Evolutionary conservation across 139 green algal genomes (phyloP).

Genomic region (Raphidocelis subcapitata): DNA sequence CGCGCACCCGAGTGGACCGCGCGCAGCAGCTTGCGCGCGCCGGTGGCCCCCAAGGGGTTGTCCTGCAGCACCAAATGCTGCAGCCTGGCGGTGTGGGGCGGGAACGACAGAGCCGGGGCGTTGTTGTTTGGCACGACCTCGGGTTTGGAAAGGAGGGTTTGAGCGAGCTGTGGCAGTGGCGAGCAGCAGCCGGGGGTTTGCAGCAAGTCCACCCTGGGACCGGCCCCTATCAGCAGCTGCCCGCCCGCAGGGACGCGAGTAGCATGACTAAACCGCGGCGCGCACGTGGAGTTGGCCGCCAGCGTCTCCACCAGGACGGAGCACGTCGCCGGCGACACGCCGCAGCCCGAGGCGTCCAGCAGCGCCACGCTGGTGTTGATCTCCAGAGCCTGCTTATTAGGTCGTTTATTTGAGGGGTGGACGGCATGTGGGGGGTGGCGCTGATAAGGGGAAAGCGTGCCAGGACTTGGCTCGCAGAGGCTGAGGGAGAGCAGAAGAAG

Average conservation of each 20-base stretch:
- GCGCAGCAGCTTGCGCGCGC: conserved; percentile 36
- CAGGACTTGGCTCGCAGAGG: too few species aligned
- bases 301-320: conserved; percentile 39
- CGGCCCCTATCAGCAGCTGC: too few species aligned
- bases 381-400: conserved; percentile 23
- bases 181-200: background rate
- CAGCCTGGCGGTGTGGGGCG: background rate
- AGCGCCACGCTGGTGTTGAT: conserved; percentile 24
- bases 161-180: background rate
- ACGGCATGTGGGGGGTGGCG: too few species aligned
- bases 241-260: too few species aligned
- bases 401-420: too few species aligned
- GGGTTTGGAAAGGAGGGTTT: background rate
- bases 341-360: conserved; percentile 36
- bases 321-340: conserved; percentile 31
- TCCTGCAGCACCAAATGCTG: conserved; percentile 32
- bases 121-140: too few species aligned
- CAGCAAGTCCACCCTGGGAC: too few species aligned
- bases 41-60: conserved; percentile 40
- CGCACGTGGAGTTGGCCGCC: conserved; percentile 1
- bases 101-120: background rate
- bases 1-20: conserved; percentile 32
- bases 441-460: too few species aligned
- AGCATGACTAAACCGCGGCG: background rate
- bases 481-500: too few species aligned